Evolutionary conservation across 768 basidiomycete genomes (phyloP).

Genomic region (Kockovaella imperatae): DNA sequence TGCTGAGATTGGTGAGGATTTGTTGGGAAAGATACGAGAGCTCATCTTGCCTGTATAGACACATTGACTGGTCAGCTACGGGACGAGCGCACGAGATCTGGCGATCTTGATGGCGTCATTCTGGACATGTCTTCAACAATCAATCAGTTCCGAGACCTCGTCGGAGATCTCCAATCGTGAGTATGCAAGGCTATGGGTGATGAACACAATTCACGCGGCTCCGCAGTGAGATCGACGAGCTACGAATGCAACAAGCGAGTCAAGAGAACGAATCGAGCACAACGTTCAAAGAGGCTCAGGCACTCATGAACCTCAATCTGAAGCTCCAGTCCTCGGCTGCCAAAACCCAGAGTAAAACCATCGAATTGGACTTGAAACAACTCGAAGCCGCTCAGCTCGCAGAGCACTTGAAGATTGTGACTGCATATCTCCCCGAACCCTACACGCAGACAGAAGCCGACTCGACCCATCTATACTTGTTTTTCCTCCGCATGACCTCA

Average conservation of each 20-base stretch:
- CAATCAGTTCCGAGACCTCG: slow-evolving; percentile 84
- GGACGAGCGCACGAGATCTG: slow-evolving; percentile 60
- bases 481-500: slow-evolving; percentile 79
- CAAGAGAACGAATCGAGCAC: slow-evolving; percentile 75
- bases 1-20: slow-evolving; percentile 68
- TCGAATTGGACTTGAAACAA: slow-evolving; percentile 80
- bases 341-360: slow-evolving; percentile 80
- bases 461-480: slow-evolving; percentile 78
- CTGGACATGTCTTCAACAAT: slow-evolving; percentile 84
- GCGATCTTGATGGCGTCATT: slow-evolving; percentile 66
- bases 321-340: slow-evolving; percentile 84
- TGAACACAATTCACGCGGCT: background rate
- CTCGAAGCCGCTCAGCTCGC: slow-evolving; percentile 75
- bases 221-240: slow-evolving; percentile 71
- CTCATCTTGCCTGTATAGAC: slow-evolving; percentile 7
- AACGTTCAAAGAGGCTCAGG: slow-evolving; percentile 79
- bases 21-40: background rate
- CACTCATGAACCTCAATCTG: slow-evolving; percentile 88
- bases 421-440: slow-evolving; percentile 83
- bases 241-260: slow-evolving; percentile 76
- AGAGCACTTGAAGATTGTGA: slow-evolving; percentile 73
- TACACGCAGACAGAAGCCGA: slow-evolving; percentile 85
- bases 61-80: slow-evolving; percentile 51
- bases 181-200: slow-evolving; percentile 7
- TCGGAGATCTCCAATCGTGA: slow-evolving; percentile 71